Evolutionary conservation across 75 land plant genomes (phyloP).

Genomic region (Cryptomeria japonica): DNA sequence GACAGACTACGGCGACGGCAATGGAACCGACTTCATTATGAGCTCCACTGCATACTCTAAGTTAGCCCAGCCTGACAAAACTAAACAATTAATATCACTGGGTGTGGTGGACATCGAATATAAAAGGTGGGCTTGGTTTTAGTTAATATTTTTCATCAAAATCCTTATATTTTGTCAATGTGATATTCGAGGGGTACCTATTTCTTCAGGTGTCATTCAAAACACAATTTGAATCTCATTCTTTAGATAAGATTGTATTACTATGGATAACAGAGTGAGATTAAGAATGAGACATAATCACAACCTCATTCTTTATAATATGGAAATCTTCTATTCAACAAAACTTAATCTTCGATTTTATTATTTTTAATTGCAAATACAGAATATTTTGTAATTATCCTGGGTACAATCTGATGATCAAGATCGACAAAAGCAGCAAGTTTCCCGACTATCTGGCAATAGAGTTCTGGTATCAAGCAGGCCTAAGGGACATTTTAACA

Average conservation of each 20-base stretch:
- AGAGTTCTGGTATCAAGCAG: slow-evolving; percentile 43
- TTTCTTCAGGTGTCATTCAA: too few relatives aligned
- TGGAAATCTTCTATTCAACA: neutral
- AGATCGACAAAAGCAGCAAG: slow-evolving; percentile 55
- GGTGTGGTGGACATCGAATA: slow-evolving; percentile 52
- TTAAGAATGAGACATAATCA: too few relatives aligned
- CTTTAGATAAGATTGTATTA: too few relatives aligned
- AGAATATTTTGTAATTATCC: slow-evolving; percentile 61
- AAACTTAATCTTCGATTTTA: neutral
- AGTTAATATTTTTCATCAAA: too few relatives aligned
- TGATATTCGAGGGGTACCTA: too few relatives aligned
- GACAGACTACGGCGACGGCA: slow-evolving; percentile 52
- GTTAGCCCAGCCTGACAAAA: slow-evolving; percentile 23
- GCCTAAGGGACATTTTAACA: slow-evolving; percentile 40
- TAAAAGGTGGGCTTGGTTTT: slow-evolving; percentile 28
- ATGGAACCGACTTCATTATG: slow-evolving; percentile 53
- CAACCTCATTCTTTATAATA: too few relatives aligned
- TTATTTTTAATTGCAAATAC: neutral
- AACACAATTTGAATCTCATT: too few relatives aligned
- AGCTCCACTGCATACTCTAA: slow-evolving; percentile 30
- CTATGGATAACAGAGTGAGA: too few relatives aligned
- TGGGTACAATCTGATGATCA: slow-evolving; percentile 38
- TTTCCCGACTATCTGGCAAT: slow-evolving; percentile 54
- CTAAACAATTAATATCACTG: slow-evolving; percentile 24
- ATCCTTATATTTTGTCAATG: too few relatives aligned